Evolutionary conservation across 2,329 filamentous ascomycete species (phyloP).

Genomic region (Botrytis galanthina): DNA sequence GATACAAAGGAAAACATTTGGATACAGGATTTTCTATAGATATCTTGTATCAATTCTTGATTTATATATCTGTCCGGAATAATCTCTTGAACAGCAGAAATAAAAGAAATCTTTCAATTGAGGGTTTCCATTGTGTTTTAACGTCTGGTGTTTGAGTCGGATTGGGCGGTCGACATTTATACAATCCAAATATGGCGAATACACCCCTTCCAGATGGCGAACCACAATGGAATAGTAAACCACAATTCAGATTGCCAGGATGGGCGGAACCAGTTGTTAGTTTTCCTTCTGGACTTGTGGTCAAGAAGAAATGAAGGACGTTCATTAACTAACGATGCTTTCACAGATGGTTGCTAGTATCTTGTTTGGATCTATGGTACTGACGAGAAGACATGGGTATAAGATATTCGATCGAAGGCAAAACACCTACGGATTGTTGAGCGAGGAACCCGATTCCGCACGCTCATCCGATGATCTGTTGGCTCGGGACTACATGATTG

Average conservation of each 20-base stretch:
- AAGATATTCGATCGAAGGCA: constrained; percentile 29
- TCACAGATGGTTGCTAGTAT: constrained; percentile 39
- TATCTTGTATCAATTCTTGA: neutral
- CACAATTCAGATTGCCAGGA: constrained; percentile 37
- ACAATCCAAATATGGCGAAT: constrained; percentile 8
- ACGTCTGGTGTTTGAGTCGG: neutral
- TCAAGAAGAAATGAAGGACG: neutral
- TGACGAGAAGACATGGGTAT: constrained; percentile 34
- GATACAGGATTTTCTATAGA: neutral
- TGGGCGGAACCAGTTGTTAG: constrained; percentile 39
- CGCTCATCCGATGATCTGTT: constrained; percentile 37
- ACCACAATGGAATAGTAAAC: constrained; percentile 37
- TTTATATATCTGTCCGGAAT: neutral
- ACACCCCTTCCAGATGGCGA: constrained; percentile 22
- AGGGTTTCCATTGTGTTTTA: neutral
- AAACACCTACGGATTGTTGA: constrained; percentile 27
- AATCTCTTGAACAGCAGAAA: neutral
- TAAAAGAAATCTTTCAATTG: neutral
- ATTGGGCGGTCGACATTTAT: neutral
- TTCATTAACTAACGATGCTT: neutral
- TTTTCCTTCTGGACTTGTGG: neutral
- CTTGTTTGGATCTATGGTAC: constrained; percentile 36
- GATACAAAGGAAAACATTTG: neutral
- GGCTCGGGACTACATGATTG: constrained; percentile 33
- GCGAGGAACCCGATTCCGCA: constrained; percentile 33